These are phyloP conservation scores for Metarhizium guizhouense DNA, from an alignment of 2,329 filamentous ascomycete genomes.

Conservation along the genomic window DNA sequence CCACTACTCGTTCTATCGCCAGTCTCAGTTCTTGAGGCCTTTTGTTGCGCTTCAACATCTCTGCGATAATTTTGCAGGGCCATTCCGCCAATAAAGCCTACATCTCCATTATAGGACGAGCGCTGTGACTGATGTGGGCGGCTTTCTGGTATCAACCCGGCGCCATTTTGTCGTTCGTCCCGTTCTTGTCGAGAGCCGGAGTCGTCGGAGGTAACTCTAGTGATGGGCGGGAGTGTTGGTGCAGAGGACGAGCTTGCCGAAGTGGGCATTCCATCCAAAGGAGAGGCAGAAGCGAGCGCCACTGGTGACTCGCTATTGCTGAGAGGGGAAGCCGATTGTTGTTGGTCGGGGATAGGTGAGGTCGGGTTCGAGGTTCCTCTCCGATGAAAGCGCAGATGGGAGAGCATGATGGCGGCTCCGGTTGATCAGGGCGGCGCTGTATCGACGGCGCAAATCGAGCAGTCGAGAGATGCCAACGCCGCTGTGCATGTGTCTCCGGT, in stretches of 20 bases:
- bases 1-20: background rate
- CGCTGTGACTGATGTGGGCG: conserved; percentile 19
- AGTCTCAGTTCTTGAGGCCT: conserved; percentile 1
- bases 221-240: conserved; percentile 42
- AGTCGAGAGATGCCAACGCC: background rate
- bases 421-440: background rate
- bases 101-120: conserved; percentile 26
- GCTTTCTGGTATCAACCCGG: conserved; percentile 12
- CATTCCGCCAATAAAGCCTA: conserved; percentile 46
- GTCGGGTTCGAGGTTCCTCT: conserved; percentile 46
- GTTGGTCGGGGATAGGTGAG: conserved; percentile 41
- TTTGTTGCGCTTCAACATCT: conserved; percentile 17
- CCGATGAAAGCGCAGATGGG: conserved; percentile 49
- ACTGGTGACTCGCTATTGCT: conserved; percentile 31
- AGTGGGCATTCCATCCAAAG: conserved; percentile 24
- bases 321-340: conserved; percentile 27
- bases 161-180: conserved; percentile 10
- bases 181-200: conserved; percentile 13
- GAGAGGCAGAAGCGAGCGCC: conserved; percentile 28
- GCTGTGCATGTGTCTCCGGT: background rate
- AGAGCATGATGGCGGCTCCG: conserved; percentile 30
- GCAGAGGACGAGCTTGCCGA: conserved; percentile 28
- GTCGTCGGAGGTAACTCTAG: conserved; percentile 36
- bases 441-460: background rate
- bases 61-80: conserved; percentile 43